Percentiles rank a stretch among this genome's conserved stretches.
phyloP scores from a whole-genome alignment of 306 rosid genomes.

The Vachellia collinsii region DNA sequence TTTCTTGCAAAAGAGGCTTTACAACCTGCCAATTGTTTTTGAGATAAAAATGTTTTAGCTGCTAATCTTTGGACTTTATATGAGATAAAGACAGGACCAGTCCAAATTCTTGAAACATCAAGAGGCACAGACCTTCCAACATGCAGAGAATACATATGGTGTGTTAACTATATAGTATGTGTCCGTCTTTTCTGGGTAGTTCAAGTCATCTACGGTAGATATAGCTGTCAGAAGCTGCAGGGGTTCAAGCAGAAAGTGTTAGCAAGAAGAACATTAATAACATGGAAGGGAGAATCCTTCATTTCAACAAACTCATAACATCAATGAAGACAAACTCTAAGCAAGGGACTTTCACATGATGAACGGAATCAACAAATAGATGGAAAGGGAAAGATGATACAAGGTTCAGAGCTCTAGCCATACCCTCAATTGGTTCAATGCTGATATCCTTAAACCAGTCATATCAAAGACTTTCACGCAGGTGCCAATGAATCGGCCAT shows the following conservation, averaged over 20 bases:
- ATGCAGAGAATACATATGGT: conserved; percentile 92
- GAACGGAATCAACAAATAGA: neutral
- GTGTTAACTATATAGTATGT: conserved; percentile 83
- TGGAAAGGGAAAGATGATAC: neutral
- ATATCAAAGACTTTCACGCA: conserved; percentile 91
- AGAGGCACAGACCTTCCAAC: conserved; percentile 88
- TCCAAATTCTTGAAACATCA: conserved; percentile 6
- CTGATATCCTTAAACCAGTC: conserved; percentile 91
- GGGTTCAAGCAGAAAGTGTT: conserved; percentile 38
- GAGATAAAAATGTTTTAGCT: conserved; percentile 5
- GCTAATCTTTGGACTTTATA: conserved; percentile 27
- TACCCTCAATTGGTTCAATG: conserved; percentile 89
- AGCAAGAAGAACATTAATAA: conserved; percentile 1
- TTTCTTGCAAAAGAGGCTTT: conserved; percentile 94
- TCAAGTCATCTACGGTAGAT: conserved; percentile 91
- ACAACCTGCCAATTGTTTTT: conserved; percentile 64
- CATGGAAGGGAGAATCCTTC: neutral
- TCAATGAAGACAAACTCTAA: neutral
- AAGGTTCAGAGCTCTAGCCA: conserved; percentile 6
- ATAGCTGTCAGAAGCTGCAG: conserved; percentile 87
- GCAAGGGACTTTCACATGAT: neutral
- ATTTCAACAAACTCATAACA: neutral
- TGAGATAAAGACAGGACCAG: neutral
- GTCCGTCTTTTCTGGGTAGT: conserved; percentile 97
- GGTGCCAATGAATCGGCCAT: conserved; percentile 76